Conservation (phyloP, 306 rosid species). For the Prunus persica region DNA sequence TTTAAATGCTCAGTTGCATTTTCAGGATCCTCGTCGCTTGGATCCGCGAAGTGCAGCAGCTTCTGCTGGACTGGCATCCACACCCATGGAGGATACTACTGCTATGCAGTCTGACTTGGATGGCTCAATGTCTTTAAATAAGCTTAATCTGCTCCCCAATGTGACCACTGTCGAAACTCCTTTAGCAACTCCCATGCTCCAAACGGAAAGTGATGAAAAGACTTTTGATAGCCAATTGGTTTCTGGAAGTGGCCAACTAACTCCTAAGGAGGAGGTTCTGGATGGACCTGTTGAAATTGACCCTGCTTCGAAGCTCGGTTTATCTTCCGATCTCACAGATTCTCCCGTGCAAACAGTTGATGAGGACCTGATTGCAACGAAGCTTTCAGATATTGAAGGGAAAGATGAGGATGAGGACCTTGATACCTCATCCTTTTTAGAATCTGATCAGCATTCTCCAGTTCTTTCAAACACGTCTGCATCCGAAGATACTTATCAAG, state of each 20-base stretch:
- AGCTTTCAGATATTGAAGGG: constrained; percentile 40
- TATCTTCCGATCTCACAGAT: constrained; percentile 43
- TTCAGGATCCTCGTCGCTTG: constrained; percentile 96
- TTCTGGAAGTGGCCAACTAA: constrained; percentile 38
- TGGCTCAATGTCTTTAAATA: constrained; percentile 44
- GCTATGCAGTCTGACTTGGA: constrained; percentile 50
- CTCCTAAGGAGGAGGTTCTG: constrained; percentile 40
- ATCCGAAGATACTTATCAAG: constrained; percentile 76
- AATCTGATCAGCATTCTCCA: constrained; percentile 62
- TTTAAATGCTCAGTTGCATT: constrained; percentile 23
- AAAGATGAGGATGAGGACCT: constrained; percentile 35
- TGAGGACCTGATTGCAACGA: constrained; percentile 45
- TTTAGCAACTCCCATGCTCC: constrained; percentile 37
- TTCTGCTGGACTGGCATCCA: constrained; percentile 42
- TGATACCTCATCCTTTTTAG: constrained; percentile 45
- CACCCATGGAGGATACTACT: constrained; percentile 52
- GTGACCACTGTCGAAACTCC: constrained; percentile 35
- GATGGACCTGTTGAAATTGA: constrained; percentile 52
- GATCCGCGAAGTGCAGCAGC: constrained; percentile 80
- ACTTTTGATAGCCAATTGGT: constrained; percentile 42
- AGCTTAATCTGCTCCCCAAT: constrained; percentile 46
- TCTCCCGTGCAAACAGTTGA: constrained; percentile 42
- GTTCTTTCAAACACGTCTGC: constrained; percentile 47
- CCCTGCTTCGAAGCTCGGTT: constrained; percentile 27
- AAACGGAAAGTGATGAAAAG: constrained; percentile 47